Base-by-base conservation (phyloP, 2,329 filamentous ascomycete genomes). In the Aureobasidium sp. region DNA sequence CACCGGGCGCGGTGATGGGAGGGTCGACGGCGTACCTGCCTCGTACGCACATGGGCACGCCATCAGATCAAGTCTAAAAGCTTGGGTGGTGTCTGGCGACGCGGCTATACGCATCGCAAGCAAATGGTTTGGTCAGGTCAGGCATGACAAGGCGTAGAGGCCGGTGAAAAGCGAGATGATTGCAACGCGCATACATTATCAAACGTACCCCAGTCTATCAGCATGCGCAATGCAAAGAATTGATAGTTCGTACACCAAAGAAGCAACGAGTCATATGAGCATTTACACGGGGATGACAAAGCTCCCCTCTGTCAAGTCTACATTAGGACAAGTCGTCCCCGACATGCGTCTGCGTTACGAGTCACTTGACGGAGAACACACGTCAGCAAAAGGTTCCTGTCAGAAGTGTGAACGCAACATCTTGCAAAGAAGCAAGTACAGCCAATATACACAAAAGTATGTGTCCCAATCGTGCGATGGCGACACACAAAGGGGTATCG, bases 11-110 rank as follows among this genome's bases (percentile, higher is more conserved):
- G 27, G n/a, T 37, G 13, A 52, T 47, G 58, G 61, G 44, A 52
- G 50, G 39, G 21, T 50, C 58, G 47, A 54, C 55, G 27, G 59
- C 60, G 36, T 60, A 64, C 49, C 36, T 61, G 32, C 50, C 59
- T 41, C 49, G 59, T n/a, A 36, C 49, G 39, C 41, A 61, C 34
- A n/a, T 55, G 50, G 50, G 30, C 32, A n/a, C 59, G 11, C 16
- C 37, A 27, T 30, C 41, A 50, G 48, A 55, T 21, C 49, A 61
- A 11, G 59, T 50, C n/a, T 59, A 11, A 59, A 29, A 39, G 21
- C 25, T 53, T 36, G 37, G 8, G 9, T 16, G n/a, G 21, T 11
- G 30, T 49, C n/a, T 30, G 54, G 21, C 30, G 5, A 58, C 54
- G 42, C 21, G 54, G 42, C 30, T 10, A 45, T 27, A 36, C 53